Evolutionary conservation across 2,329 filamentous ascomycete genomes (phyloP).

Genomic region (Scleromitrula shiraiana): DNA sequence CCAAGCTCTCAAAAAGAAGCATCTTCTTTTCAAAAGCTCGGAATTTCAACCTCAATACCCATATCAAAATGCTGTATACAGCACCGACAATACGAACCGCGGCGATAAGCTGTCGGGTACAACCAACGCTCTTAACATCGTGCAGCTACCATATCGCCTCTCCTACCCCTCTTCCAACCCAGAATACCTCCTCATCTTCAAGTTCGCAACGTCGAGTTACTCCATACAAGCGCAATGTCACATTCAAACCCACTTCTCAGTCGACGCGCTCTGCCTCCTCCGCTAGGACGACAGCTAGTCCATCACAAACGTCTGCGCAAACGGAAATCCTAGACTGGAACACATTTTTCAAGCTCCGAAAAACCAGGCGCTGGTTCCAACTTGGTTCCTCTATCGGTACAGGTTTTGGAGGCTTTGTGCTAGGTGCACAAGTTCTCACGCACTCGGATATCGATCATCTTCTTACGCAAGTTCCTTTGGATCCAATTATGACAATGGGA

Average conservation of each 20-base stretch:
- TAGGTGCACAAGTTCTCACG: conserved; percentile 58
- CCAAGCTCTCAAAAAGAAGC: no score
- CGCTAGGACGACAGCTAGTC: conserved; percentile 12
- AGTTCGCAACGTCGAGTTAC: conserved; percentile 18
- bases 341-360: conserved; percentile 83
- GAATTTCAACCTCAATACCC: no score
- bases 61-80: conserved; percentile 26
- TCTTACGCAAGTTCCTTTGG: conserved; percentile 66
- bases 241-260: conserved; percentile 16
- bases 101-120: conserved; percentile 27
- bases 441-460: conserved; percentile 65
- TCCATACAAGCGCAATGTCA: conserved; percentile 24
- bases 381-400: conserved; percentile 66
- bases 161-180: conserved; percentile 16
- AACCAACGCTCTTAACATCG: conserved; percentile 23
- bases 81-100: conserved; percentile 26
- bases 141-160: conserved; percentile 21
- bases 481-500: conserved; percentile 80
- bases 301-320: conserved; percentile 8
- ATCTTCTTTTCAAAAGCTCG: no score
- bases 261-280: conserved; percentile 17
- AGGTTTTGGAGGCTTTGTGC: conserved; percentile 52
- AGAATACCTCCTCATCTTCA: conserved; percentile 11
- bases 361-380: conserved; percentile 76
- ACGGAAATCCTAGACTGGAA: conserved; percentile 62